Percentiles rank a stretch among this genome's conserved stretches.
Conservation (phyloP, 2,329 filamentous ascomycete genomes). For the Exserohilum rostratum region DNA sequence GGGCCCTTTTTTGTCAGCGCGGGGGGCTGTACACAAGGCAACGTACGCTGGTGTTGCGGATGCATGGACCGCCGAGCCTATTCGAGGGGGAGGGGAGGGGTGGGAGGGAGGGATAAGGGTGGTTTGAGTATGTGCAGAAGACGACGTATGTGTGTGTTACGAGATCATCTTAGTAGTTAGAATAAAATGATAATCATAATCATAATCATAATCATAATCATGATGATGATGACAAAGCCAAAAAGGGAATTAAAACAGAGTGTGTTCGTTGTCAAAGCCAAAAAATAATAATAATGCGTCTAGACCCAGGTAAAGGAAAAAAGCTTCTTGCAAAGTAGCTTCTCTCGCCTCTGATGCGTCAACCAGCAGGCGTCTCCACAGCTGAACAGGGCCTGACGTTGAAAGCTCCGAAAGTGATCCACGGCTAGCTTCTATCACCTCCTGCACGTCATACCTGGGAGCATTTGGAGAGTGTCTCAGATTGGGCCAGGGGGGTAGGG, state of each 20-base stretch:
- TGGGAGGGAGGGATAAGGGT: too few relatives aligned
- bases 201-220: too few relatives aligned
- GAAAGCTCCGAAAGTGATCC: conserved; percentile 14
- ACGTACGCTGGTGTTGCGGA: background rate
- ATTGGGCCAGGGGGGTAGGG: background rate
- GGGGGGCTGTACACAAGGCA: too few relatives aligned
- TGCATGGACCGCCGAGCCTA: background rate
- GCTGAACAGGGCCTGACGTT: conserved; percentile 2
- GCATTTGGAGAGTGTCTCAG: conserved; percentile 12
- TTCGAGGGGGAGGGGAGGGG: too few relatives aligned
- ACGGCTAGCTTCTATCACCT: conserved; percentile 8
- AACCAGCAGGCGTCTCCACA: conserved; percentile 7
- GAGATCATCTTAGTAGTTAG: too few relatives aligned
- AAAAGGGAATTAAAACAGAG: too few relatives aligned
- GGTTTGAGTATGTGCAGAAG: too few relatives aligned
- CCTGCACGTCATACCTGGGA: conserved; percentile 22
- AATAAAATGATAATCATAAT: too few relatives aligned
- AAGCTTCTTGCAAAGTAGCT: background rate
- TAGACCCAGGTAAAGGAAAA: background rate
- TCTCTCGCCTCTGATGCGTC: background rate
- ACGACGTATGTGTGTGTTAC: too few relatives aligned
- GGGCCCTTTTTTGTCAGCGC: too few relatives aligned
- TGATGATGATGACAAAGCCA: background rate
- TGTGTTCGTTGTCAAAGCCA: too few relatives aligned
- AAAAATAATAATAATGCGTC: background rate